Conservation (phyloP, 257 asterid genomes). For the Scutellaria minor region DNA sequence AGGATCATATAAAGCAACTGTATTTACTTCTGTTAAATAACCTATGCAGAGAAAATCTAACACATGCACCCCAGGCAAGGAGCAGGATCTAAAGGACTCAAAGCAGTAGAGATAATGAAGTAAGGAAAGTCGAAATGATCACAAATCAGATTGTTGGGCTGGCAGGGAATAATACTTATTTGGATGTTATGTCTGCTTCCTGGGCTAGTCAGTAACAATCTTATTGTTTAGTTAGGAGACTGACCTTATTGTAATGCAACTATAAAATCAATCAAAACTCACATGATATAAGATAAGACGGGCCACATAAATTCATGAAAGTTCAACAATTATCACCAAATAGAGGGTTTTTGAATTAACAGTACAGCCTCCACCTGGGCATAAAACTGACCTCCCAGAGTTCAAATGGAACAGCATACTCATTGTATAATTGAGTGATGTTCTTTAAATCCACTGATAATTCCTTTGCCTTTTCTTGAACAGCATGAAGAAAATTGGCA, state of each 20-base stretch:
- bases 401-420: constrained; percentile 91
- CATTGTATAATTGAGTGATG: constrained; percentile 91
- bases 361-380: constrained; percentile 25
- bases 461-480: constrained; percentile 74
- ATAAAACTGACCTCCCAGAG: constrained; percentile 85
- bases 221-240: neutral
- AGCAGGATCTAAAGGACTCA: constrained; percentile 6
- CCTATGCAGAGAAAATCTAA: neutral
- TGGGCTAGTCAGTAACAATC: constrained; percentile 22
- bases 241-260: neutral
- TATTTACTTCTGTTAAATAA: neutral
- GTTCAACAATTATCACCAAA: constrained; percentile 18
- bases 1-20: neutral
- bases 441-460: constrained; percentile 83
- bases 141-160: constrained; percentile 3
- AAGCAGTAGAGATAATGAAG: neutral
- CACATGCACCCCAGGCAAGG: constrained; percentile 1
- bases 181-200: constrained; percentile 7
- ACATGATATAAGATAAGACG: constrained; percentile 1
- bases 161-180: neutral
- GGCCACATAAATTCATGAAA: neutral
- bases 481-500: constrained; percentile 39
- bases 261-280: constrained; percentile 1
- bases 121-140: constrained; percentile 9
- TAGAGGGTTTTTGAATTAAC: constrained; percentile 6